Base-by-base conservation (phyloP, 2,329 filamentous ascomycete species). In the Trichoderma endophyticum region DNA sequence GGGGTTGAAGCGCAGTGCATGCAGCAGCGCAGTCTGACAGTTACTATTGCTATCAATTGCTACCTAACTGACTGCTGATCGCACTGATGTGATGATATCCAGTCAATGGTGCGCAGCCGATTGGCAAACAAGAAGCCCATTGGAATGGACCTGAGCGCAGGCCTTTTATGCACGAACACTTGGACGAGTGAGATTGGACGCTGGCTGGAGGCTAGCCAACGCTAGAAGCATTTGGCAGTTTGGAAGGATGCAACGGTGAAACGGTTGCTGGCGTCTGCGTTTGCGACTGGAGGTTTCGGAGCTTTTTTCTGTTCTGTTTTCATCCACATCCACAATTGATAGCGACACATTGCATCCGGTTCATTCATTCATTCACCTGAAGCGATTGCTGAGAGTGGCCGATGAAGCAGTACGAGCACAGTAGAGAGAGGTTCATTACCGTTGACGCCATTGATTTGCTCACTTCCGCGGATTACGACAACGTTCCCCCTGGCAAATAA, bases 171-270 rank as follows among this genome's bases (percentile, higher is more conserved):
- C 66, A 51, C 28, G 57, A 61, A 51, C 66, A 69, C 66, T 61
- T 69, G 66, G 54, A 51, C 66, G 66, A 56, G 21, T 28, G 26
- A 69, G 66, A 69, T 69, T 69, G 66, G 66, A 43, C 26, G 56
- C 48, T 7, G 8, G 43, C 39, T 21, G 24, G 28, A 28, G 15
- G 56, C 34, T 43, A 56, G n/a, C 18, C 14, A 34, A 56, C 48
- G 54, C 65, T 59, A 59, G 54, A 56, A 59, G 34, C 21, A 59
- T 26, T 30, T 36, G 57, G n/a, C 36, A 51, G 34, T 4, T 60
- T 43, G 21, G 28, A 28, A 60, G 66, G n/a, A 69, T 36, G 66
- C 56, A 34, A 54, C 15, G 4, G n/a, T 51, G 65, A 68, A 69
- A 61, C 57, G 39, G 28, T 15, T 21, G 51, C 21, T 54, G 34